A percentile compares a stretch with the other conserved stretches of the same genome.
These are phyloP conservation scores for Mariannaea sp. DNA, from an alignment of 2,329 filamentous ascomycete genomes.

Conservation along the genomic window DNA sequence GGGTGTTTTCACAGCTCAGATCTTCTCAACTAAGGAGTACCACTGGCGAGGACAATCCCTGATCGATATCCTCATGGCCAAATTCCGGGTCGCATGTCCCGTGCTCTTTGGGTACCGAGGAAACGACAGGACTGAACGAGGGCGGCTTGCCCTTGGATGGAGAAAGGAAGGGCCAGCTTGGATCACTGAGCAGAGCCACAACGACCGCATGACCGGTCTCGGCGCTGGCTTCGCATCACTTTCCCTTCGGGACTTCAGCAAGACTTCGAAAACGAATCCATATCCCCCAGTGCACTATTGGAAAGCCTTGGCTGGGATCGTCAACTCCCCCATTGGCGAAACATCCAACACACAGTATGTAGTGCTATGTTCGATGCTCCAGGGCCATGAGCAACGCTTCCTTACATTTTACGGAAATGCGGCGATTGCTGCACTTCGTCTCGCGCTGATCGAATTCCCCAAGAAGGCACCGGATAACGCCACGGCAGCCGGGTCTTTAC, in stretches of 20 bases:
- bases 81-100: constrained; percentile 80
- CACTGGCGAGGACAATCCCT: constrained; percentile 69
- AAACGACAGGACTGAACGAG: constrained; percentile 71
- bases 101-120: constrained; percentile 84
- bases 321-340: constrained; percentile 71
- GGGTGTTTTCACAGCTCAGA: constrained; percentile 74
- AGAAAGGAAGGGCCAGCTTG: constrained; percentile 63
- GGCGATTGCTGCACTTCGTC: constrained; percentile 70
- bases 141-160: constrained; percentile 75
- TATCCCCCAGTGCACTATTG: constrained; percentile 84
- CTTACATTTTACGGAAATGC: constrained; percentile 80
- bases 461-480: constrained; percentile 53
- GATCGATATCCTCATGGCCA: constrained; percentile 83
- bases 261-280: constrained; percentile 69
- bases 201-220: constrained; percentile 81
- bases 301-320: constrained; percentile 74
- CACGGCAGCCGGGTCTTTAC: constrained; percentile 56
- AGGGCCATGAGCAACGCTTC: constrained; percentile 75
- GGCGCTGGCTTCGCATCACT: constrained; percentile 84
- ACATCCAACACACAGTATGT: constrained; percentile 75
- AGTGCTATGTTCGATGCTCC: constrained; percentile 72
- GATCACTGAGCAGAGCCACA: constrained; percentile 73
- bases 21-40: constrained; percentile 73
- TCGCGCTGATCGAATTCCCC: constrained; percentile 77
- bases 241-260: constrained; percentile 80